Percentiles rank a stretch among this genome's conserved stretches.
phyloP scores from a whole-genome alignment of 495 filamentous ascomycete genomes.

The Podospora bellae-mahoneyi region DNA sequence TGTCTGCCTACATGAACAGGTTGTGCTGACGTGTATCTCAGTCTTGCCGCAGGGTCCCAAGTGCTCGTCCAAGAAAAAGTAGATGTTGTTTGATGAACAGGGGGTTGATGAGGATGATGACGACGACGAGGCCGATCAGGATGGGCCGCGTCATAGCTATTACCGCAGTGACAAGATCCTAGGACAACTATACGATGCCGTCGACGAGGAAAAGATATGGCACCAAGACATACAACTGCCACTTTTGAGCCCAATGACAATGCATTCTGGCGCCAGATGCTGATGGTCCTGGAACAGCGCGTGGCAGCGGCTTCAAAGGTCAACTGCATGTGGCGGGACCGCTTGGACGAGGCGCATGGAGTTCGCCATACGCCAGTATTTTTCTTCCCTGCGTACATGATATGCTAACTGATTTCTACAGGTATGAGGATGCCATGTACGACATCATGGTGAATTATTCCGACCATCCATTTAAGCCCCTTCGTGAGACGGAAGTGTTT shows the following conservation, averaged over 20 bases:
- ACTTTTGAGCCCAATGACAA: conserved; percentile 14
- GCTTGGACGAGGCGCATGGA: conserved; percentile 44
- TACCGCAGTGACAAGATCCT: conserved; percentile 69
- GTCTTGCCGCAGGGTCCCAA: conserved; percentile 61
- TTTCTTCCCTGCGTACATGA: background rate
- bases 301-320: conserved; percentile 21
- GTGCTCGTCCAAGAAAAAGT: conserved; percentile 48
- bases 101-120: conserved; percentile 26
- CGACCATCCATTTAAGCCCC: conserved; percentile 51
- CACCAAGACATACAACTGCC: conserved; percentile 46
- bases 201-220: conserved; percentile 71
- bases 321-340: conserved; percentile 30
- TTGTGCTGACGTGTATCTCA: conserved; percentile 20
- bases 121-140: conserved; percentile 55
- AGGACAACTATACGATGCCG: conserved; percentile 67
- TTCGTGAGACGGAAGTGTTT: conserved; percentile 75
- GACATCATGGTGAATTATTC: conserved; percentile 57
- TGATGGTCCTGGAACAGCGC: conserved; percentile 40
- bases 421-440: conserved; percentile 63
- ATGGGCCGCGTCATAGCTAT: conserved; percentile 49
- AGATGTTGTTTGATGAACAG: conserved; percentile 47
- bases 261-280: conserved; percentile 46
- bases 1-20: too few relatives aligned
- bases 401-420: conserved; percentile 24
- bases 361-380: conserved; percentile 54